A percentile compares a stretch with the other conserved stretches of the same genome.
Conservation (phyloP, 352 stramenopile species). For the Globisporangium perplexum region DNA sequence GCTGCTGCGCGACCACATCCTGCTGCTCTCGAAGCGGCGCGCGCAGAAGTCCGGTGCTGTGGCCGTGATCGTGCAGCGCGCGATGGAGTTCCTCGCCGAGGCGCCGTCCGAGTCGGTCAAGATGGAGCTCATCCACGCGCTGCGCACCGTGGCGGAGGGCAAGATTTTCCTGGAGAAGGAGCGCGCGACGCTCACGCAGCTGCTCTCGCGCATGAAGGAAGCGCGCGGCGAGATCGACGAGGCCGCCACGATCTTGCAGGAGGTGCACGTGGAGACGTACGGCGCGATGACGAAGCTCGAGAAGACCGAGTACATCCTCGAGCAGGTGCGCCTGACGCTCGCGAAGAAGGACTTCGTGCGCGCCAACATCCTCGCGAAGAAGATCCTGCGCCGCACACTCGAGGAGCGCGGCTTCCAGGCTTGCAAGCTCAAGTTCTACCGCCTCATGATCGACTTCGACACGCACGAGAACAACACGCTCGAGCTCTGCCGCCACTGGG, state of each 20-base stretch:
- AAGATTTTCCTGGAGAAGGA: constrained; percentile 99
- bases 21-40: constrained; percentile 84
- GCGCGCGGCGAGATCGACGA: constrained; percentile 88
- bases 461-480: constrained; percentile 95
- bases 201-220: constrained; percentile 92
- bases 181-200: constrained; percentile 90
- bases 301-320: constrained; percentile 98
- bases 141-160: constrained; percentile 94
- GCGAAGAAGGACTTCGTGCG: constrained; percentile 97
- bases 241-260: constrained; percentile 94
- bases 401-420: constrained; percentile 92
- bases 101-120: constrained; percentile 83
- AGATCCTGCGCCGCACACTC: constrained; percentile 93
- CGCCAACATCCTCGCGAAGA: constrained; percentile 95
- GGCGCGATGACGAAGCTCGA: constrained; percentile 97
- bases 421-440: constrained; percentile 97
- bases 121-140: constrained; percentile 90
- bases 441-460: constrained; percentile 95
- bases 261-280: constrained; percentile 98
- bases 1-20: constrained; percentile 83
- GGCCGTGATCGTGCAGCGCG: constrained; percentile 76
- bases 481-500: constrained; percentile 88
- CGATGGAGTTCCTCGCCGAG: constrained; percentile 77
- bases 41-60: constrained; percentile 87
- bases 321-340: constrained; percentile 96